Evolutionary conservation across 2,329 filamentous ascomycete genomes (phyloP), one percentile per base, ranked within the genome.

Genomic region (Paracamarosporium sp.): DNA sequence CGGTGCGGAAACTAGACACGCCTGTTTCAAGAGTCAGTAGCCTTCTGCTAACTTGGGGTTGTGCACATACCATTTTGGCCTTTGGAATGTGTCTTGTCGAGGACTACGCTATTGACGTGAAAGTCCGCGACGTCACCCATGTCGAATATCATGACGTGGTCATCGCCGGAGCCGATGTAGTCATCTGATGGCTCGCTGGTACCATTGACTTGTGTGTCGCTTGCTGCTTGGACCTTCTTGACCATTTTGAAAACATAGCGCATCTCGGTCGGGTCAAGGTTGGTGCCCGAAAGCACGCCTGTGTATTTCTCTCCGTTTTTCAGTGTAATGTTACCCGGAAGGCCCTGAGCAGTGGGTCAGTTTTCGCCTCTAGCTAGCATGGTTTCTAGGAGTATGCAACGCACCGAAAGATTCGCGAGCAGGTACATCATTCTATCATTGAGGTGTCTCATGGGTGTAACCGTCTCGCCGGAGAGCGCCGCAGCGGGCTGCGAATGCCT

Each of bases 1-100:
- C 94, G 24, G 94, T 98, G 62, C 90, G 89, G 79, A 98, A 97
- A 24, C 83, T 85, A 56, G 85, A 79, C 17, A 33, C 50, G 31
- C 57, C 57, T 59, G 41, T 5, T 62, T 25, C 45, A 27, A 44
- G 6, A 59, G 28, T 45, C 33, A 47, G 43, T 17, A 48, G 11
- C 53, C 22, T 20, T 60, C 40, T 12, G 38, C 50, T 25, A 50
- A 36, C 27, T 31, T 52, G 6, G 25, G 59, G 45, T 35, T 22
- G 20, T 20, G 24, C 30, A 66, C 77, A 59, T 80, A 88, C 87
- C 86, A 78, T 89, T 90, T 50, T 83, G 80, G 50, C 78, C 73
- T 70, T 83, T 85, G 31, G 77, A 72, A 27, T 80, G 77, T 46
- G 83, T 77, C 62, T 83, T 83, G 30, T 84, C 77, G 41, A 82